Evolutionary conservation across 1,284 basidiomycete species (phyloP).

Genomic region (Coriolopsis trogii): DNA sequence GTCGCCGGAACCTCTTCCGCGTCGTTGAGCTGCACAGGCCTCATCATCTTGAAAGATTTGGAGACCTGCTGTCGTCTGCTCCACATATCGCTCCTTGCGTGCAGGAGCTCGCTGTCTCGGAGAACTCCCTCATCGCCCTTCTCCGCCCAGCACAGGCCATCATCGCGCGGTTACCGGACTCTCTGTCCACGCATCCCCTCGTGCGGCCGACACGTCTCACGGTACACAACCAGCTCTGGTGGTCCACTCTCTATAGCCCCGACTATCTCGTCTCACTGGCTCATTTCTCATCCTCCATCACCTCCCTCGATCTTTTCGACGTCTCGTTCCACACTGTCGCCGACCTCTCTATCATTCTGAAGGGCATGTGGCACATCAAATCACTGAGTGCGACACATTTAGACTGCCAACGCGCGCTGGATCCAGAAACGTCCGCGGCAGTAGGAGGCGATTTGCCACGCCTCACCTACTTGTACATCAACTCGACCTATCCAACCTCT

Average conservation of each 20-base stretch:
- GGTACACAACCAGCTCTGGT: constrained; percentile 16
- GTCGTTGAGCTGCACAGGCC: constrained; percentile 13
- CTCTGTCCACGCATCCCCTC: constrained; percentile 1
- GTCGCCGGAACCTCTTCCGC: constrained; percentile 25
- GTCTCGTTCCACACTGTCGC: constrained; percentile 17
- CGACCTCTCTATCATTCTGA: constrained; percentile 17
- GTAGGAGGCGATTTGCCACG: constrained; percentile 6
- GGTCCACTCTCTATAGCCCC: constrained; percentile 14
- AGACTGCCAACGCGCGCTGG: constrained; percentile 14
- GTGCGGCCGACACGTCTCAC: constrained; percentile 3
- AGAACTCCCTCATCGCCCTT: constrained; percentile 16
- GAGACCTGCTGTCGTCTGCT: constrained; percentile 4
- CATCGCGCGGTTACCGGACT: constrained; percentile 11
- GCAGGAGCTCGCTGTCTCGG: constrained; percentile 19
- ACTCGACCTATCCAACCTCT: constrained; percentile 4
- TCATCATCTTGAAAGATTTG: constrained; percentile 8
- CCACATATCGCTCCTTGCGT: constrained; percentile 17
- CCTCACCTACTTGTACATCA: constrained; percentile 5
- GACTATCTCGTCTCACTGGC: constrained; percentile 13
- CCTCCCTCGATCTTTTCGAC: constrained; percentile 15
- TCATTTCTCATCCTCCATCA: constrained; percentile 11
- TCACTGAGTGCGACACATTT: constrained; percentile 8
- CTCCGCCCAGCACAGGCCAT: constrained; percentile 15
- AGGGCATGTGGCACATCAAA: constrained; percentile 2
- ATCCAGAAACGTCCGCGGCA: background rate